These are phyloP conservation scores for Phytophthora multivora DNA, from an alignment of 352 stramenopile genomes.

Conservation along the genomic window DNA sequence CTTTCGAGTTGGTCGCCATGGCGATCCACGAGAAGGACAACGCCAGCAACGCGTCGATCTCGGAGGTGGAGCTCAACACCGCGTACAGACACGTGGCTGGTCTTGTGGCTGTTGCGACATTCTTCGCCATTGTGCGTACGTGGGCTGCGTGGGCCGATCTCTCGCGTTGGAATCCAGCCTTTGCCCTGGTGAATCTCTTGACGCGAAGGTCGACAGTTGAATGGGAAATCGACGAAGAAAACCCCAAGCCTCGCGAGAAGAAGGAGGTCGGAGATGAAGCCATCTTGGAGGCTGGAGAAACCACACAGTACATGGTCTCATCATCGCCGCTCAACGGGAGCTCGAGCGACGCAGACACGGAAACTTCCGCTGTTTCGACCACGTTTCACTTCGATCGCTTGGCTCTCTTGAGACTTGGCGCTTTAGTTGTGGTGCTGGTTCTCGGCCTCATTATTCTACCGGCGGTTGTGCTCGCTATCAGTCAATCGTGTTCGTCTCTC, in stretches of 20 bases:
- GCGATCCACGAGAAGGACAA: slow-evolving; percentile 44
- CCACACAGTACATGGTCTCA: slow-evolving; percentile 13
- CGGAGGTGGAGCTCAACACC: slow-evolving; percentile 27
- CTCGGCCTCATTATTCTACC: slow-evolving; percentile 22
- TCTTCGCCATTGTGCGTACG: slow-evolving; percentile 26
- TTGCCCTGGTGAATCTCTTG: slow-evolving; percentile 6
- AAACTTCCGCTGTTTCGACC: neutral
- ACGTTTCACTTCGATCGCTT: neutral
- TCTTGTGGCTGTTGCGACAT: slow-evolving; percentile 8
- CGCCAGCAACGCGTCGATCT: slow-evolving; percentile 33
- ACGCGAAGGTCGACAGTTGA: neutral
- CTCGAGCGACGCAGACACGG: slow-evolving; percentile 9
- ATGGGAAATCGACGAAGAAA: neutral
- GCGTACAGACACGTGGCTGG: slow-evolving; percentile 23
- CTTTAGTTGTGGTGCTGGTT: neutral
- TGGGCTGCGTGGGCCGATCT: slow-evolving; percentile 32
- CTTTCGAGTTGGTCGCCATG: slow-evolving; percentile 47
- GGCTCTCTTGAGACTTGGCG: neutral
- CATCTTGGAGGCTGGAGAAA: slow-evolving; percentile 10
- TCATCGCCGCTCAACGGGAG: slow-evolving; percentile 11
- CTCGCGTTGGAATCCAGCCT: slow-evolving; percentile 32
- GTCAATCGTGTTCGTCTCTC: slow-evolving; percentile 16
- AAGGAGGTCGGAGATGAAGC: neutral
- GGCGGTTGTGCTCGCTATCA: slow-evolving; percentile 20
- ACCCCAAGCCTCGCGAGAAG: neutral